Evolutionary conservation across 768 basidiomycete genomes (phyloP).

Genomic region (Pisolithus albus): DNA sequence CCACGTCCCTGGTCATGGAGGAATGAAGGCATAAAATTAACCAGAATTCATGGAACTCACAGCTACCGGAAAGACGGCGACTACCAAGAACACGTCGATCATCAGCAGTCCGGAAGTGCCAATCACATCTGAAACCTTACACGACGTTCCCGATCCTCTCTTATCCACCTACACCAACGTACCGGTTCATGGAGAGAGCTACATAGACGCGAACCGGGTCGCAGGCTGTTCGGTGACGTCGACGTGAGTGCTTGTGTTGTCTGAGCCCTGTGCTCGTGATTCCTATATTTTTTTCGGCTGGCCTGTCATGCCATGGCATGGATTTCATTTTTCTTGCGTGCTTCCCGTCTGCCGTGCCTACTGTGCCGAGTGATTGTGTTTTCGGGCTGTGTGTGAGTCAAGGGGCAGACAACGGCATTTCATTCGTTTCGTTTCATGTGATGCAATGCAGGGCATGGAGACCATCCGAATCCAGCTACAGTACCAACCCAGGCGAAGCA

Average conservation of each 20-base stretch:
- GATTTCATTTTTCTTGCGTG: background rate
- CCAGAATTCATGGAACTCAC: too few relatives aligned
- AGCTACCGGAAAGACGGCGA: too few relatives aligned
- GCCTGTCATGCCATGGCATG: too few relatives aligned
- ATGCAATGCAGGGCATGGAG: slow-evolving; percentile 40
- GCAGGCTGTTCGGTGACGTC: slow-evolving; percentile 55
- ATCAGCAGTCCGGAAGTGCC: too few relatives aligned
- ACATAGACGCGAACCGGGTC: slow-evolving; percentile 51
- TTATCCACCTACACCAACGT: slow-evolving; percentile 25
- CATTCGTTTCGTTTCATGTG: slow-evolving; percentile 4
- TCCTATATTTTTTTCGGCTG: slow-evolving; percentile 9
- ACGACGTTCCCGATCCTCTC: slow-evolving; percentile 40
- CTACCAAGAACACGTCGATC: too few relatives aligned
- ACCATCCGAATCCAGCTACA: slow-evolving; percentile 65
- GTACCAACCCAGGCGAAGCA: slow-evolving; percentile 62
- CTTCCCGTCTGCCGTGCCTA: too few relatives aligned
- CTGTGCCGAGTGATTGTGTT: too few relatives aligned
- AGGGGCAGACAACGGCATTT: too few relatives aligned
- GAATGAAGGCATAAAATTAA: too few relatives aligned
- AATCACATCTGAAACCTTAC: slow-evolving; percentile 37
- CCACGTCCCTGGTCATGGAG: too few relatives aligned
- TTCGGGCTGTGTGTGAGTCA: too few relatives aligned
- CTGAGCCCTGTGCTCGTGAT: background rate
- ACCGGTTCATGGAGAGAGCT: slow-evolving; percentile 37
- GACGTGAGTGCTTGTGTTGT: slow-evolving; percentile 53